Evolutionary conservation across 345 rosid genomes (phyloP).

Genomic region (Ricinus communis): DNA sequence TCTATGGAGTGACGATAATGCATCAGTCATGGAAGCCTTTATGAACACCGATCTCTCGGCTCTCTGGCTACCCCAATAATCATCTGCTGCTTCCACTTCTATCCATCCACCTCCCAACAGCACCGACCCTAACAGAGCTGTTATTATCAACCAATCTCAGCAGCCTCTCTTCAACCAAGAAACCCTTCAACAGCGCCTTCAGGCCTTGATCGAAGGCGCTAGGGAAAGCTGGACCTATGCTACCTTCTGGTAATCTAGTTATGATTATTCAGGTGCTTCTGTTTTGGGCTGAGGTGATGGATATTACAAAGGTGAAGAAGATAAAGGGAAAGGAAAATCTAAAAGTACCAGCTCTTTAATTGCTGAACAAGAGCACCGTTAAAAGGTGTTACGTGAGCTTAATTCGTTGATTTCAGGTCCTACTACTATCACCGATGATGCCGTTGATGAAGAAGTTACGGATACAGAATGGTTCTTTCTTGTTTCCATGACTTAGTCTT

Average conservation of each 20-base stretch:
- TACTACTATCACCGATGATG: conserved; percentile 43
- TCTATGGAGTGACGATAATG: conserved; percentile 85
- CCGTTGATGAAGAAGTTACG: conserved; percentile 84
- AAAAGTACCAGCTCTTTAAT: conserved; percentile 34
- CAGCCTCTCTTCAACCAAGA: conserved; percentile 57
- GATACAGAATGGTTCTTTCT: conserved; percentile 98
- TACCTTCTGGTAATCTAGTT: conserved; percentile 88
- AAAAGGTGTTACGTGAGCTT: conserved; percentile 71
- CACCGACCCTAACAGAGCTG: conserved; percentile 13
- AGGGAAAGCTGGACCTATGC: conserved; percentile 86
- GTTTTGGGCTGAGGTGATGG: conserved; percentile 92
- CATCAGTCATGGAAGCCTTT: conserved; percentile 93
- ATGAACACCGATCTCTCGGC: conserved; percentile 74
- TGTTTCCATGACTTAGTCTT: conserved; percentile 86
- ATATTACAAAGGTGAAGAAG: conserved; percentile 84
- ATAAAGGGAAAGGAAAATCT: conserved; percentile 46
- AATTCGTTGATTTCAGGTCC: conserved; percentile 79
- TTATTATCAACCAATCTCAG: not conserved
- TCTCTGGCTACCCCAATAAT: conserved; percentile 61
- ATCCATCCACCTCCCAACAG: conserved; percentile 10
- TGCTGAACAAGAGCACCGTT: conserved; percentile 80
- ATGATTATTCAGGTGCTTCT: conserved; percentile 58
- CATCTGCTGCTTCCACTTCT: conserved; percentile 35
- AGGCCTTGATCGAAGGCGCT: conserved; percentile 68
- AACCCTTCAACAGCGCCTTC: conserved; percentile 87